Percentiles rank a stretch among this genome's conserved stretches.
phyloP scores from a whole-genome alignment of 2,329 filamentous ascomycete species.

The Colletotrichum lindemuthianum region DNA sequence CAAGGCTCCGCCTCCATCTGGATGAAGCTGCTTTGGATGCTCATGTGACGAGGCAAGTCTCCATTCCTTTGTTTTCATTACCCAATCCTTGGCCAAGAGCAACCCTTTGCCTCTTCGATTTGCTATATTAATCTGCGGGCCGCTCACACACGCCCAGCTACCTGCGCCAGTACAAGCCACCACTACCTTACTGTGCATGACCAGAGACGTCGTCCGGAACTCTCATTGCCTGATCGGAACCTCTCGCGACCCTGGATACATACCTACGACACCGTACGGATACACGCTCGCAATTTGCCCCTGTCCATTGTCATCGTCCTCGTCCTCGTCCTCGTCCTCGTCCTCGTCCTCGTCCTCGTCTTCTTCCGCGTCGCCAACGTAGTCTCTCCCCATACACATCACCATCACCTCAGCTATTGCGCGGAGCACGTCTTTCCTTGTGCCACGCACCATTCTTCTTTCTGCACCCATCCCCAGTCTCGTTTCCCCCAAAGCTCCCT shows the following conservation, averaged over 20 bases:
- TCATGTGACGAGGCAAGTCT: constrained; percentile 50
- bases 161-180: constrained; percentile 23
- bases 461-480: constrained; percentile 17
- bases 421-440: constrained; percentile 35
- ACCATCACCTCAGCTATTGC: constrained; percentile 37
- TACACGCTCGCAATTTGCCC: no score
- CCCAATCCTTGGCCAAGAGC: constrained; percentile 50
- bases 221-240: no score
- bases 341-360: constrained; percentile 6
- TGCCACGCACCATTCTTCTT: constrained; percentile 40
- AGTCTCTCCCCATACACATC: constrained; percentile 18
- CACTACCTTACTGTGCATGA: constrained; percentile 4
- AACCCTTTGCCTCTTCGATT: constrained; percentile 32
- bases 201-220: constrained; percentile 3
- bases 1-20: constrained; percentile 34
- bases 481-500: constrained; percentile 14
- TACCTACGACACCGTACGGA: no score
- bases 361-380: constrained; percentile 4
- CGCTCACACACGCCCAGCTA: constrained; percentile 25
- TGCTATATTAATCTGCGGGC: constrained; percentile 38
- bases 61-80: constrained; percentile 60
- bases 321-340: constrained; percentile 3
- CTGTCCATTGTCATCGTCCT: no score
- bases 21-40: constrained; percentile 36
- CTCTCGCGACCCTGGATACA: no score